phyloP scores from a whole-genome alignment of 768 basidiomycete genomes.

The Calocybe cyanea region DNA sequence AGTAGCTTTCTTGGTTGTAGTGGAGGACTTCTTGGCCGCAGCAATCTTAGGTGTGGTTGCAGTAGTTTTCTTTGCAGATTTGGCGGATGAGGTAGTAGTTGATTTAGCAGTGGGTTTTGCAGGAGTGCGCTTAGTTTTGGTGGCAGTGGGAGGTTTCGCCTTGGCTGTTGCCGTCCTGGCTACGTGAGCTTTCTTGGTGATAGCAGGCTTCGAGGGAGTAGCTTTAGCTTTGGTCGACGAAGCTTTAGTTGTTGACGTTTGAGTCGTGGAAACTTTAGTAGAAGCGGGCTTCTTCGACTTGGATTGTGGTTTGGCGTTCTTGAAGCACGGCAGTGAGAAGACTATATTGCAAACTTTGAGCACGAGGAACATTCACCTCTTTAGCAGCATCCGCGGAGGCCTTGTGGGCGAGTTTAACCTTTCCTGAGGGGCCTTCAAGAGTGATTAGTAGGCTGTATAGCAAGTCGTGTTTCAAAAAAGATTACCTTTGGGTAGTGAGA shows the following conservation, averaged over 20 bases:
- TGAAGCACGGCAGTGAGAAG: neutral
- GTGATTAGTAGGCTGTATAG: conserved; percentile 4
- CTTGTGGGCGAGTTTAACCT: conserved; percentile 54
- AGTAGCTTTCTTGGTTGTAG: conserved; percentile 23
- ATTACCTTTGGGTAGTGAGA: conserved; percentile 48
- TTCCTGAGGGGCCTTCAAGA: conserved; percentile 28
- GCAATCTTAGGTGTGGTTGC: conserved; percentile 21
- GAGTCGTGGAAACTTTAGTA: conserved; percentile 12
- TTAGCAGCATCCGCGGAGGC: conserved; percentile 51
- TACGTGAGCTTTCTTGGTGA: conserved; percentile 16
- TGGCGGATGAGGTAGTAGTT: conserved; percentile 5
- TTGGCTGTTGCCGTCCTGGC: conserved; percentile 20
- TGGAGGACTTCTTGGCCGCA: conserved; percentile 21
- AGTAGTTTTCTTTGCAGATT: conserved; percentile 21
- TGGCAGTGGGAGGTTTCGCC: conserved; percentile 23
- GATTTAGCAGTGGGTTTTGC: conserved; percentile 13
- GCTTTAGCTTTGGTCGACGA: conserved; percentile 20
- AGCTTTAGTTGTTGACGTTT: conserved; percentile 35
- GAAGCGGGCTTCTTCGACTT: conserved; percentile 37
- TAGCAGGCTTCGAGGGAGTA: conserved; percentile 18
- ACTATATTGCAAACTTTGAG: conserved; percentile 7
- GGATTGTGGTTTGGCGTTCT: conserved; percentile 41
- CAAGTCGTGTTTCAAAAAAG: conserved; percentile 1
- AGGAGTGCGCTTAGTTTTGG: conserved; percentile 23
- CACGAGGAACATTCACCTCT: conserved; percentile 31